phyloP scores from a whole-genome alignment of 2,329 filamentous ascomycete genomes.

The Talaromyces sp. region DNA sequence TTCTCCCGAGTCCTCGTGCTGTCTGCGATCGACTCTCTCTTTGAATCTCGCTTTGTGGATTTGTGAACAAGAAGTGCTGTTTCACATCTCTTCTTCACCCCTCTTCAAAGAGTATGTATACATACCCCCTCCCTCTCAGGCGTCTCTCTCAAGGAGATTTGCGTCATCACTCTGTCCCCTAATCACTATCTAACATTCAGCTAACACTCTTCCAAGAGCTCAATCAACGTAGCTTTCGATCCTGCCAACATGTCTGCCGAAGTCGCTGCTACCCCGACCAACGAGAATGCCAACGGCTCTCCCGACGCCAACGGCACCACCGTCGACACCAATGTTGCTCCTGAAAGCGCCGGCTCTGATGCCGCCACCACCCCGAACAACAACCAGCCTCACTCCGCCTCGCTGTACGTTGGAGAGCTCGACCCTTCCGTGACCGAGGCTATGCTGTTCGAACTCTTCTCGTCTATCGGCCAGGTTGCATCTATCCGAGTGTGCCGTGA shows the following conservation, averaged over 20 bases:
- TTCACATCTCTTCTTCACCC: conserved; percentile 3
- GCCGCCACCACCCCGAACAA: conserved; percentile 58
- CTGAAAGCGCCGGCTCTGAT: conserved; percentile 36
- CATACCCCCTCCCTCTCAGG: background rate
- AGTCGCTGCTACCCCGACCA: conserved; percentile 64
- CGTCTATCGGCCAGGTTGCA: conserved; percentile 95
- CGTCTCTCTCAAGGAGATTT: background rate
- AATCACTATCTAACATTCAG: background rate
- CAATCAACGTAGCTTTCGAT: conserved; percentile 21
- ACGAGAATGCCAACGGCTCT: conserved; percentile 46
- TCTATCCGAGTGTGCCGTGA: conserved; percentile 99
- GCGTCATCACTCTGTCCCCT: background rate
- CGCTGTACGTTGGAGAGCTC: conserved; percentile 97
- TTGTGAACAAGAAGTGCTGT: background rate
- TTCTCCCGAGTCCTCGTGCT: conserved; percentile 2
- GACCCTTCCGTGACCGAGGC: conserved; percentile 97
- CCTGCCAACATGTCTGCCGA: conserved; percentile 70
- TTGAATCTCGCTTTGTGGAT: background rate
- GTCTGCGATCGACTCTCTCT: conserved; percentile 4
- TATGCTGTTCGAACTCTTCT: conserved; percentile 99
- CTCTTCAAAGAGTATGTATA: conserved; percentile 7
- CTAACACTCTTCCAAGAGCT: background rate
- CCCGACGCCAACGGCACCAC: conserved; percentile 45
- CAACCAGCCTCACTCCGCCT: conserved; percentile 88
- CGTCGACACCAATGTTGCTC: conserved; percentile 63